phyloP scores from a whole-genome alignment of 352 stramenopile genomes.

The Phytophthora quininea region DNA sequence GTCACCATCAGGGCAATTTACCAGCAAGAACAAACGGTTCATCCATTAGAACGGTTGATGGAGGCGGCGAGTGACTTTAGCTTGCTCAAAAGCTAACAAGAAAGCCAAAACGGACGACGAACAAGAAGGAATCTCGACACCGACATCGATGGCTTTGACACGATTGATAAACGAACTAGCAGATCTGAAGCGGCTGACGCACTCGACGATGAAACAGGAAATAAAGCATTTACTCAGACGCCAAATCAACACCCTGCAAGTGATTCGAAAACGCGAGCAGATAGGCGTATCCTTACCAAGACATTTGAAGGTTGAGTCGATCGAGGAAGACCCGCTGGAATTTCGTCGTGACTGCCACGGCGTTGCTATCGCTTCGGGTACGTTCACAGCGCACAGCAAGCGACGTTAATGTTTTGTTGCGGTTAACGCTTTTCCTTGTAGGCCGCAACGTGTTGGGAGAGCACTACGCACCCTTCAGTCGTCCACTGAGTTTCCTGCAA shows the following conservation, averaged over 20 bases:
- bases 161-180: slow-evolving; percentile 3
- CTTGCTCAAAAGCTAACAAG: slow-evolving; percentile 9
- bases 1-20: slow-evolving; percentile 11
- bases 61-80: slow-evolving; percentile 20
- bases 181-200: slow-evolving; percentile 26
- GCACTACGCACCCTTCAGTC: slow-evolving; percentile 19
- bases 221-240: slow-evolving; percentile 12
- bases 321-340: slow-evolving; percentile 34
- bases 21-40: slow-evolving; percentile 9
- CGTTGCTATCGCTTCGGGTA: slow-evolving; percentile 24
- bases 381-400: neutral
- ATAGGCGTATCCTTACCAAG: slow-evolving; percentile 10
- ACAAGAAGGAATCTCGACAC: slow-evolving; percentile 1
- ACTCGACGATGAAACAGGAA: slow-evolving; percentile 9
- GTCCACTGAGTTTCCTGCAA: slow-evolving; percentile 28
- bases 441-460: slow-evolving; percentile 36
- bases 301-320: slow-evolving; percentile 22
- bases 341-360: slow-evolving; percentile 29
- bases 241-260: slow-evolving; percentile 9
- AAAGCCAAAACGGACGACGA: slow-evolving; percentile 9
- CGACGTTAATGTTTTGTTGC: too few species aligned
- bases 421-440: neutral
- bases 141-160: neutral
- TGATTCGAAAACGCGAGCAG: neutral
- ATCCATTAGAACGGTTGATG: slow-evolving; percentile 30